Conservation (phyloP, 2,329 filamentous ascomycete genomes). For the Coleophoma cylindrospora region DNA sequence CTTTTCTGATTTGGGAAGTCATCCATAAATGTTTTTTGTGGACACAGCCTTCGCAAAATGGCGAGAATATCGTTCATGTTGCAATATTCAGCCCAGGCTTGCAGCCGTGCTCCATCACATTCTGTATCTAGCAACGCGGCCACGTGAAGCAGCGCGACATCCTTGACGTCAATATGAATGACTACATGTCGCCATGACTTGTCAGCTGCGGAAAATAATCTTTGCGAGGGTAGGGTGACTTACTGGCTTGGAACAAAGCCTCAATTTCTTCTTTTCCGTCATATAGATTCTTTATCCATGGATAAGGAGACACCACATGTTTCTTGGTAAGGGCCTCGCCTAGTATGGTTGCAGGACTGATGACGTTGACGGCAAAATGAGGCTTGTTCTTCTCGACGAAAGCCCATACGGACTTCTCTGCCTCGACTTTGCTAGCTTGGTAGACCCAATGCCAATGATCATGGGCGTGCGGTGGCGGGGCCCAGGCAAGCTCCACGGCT, state of each 20-base stretch:
- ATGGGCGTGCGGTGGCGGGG: slow-evolving; percentile 22
- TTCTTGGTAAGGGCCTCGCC: neutral
- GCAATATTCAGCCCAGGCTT: too few relatives aligned
- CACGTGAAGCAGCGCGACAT: too few relatives aligned
- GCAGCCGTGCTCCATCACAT: too few relatives aligned
- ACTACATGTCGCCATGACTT: too few relatives aligned
- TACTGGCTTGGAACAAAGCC: neutral
- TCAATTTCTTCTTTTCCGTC: slow-evolving; percentile 6
- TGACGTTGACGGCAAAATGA: slow-evolving; percentile 15
- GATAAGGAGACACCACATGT: slow-evolving; percentile 11
- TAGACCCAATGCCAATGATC: slow-evolving; percentile 18
- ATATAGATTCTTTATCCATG: slow-evolving; percentile 8
- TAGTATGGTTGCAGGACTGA: neutral
- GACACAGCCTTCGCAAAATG: too few relatives aligned
- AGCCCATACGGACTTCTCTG: slow-evolving; percentile 30
- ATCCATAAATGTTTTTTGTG: too few relatives aligned
- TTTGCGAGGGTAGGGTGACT: too few relatives aligned
- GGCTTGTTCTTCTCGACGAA: slow-evolving; percentile 22
- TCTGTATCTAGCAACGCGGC: too few relatives aligned
- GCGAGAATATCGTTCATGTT: too few relatives aligned
- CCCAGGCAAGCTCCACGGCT: slow-evolving; percentile 26
- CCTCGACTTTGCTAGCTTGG: slow-evolving; percentile 29
- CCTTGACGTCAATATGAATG: too few relatives aligned
- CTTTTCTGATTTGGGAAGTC: too few relatives aligned
- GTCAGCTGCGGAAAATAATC: too few relatives aligned